These are phyloP conservation scores for Cordyceps militaris DNA, from an alignment of 2,329 filamentous ascomycete genomes.

Conservation along the genomic window DNA sequence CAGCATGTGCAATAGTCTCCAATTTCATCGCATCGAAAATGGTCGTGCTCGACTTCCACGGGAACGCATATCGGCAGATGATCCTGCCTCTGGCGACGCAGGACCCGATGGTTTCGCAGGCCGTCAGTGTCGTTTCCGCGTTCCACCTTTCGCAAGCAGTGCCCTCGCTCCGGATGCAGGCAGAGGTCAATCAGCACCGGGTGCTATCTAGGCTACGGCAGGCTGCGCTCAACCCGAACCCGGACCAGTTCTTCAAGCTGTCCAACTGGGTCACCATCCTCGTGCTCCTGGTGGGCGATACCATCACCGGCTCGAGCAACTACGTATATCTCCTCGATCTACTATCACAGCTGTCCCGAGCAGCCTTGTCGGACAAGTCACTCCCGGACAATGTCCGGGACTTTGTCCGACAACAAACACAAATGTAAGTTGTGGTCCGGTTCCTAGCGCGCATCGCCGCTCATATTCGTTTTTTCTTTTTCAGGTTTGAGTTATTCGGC, in stretches of 20 bases:
- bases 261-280: conserved; percentile 32
- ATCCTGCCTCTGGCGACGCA: conserved; percentile 33
- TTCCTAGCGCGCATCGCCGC: not conserved
- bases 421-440: conserved; percentile 20
- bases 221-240: conserved; percentile 23
- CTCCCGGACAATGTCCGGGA: conserved; percentile 16
- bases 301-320: conserved; percentile 33
- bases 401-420: conserved; percentile 26
- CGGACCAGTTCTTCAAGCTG: conserved; percentile 27
- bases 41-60: conserved; percentile 30
- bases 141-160: conserved; percentile 29
- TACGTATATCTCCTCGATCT: conserved; percentile 31
- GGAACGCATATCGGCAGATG: conserved; percentile 32
- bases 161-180: conserved; percentile 24
- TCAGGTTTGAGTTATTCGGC: conserved; percentile 26
- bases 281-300: conserved; percentile 33
- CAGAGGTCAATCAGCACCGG: conserved; percentile 28
- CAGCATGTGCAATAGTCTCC: conserved; percentile 22
- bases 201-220: conserved; percentile 29
- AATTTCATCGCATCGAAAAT: conserved; percentile 31
- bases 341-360: conserved; percentile 24
- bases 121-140: conserved; percentile 32
- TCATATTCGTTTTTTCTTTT: not conserved
- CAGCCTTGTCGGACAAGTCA: conserved; percentile 16
- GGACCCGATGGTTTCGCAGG: conserved; percentile 27